Evolutionary conservation across 1,284 basidiomycete genomes (phyloP).

Genomic region (Ceratobasidium sp.): DNA sequence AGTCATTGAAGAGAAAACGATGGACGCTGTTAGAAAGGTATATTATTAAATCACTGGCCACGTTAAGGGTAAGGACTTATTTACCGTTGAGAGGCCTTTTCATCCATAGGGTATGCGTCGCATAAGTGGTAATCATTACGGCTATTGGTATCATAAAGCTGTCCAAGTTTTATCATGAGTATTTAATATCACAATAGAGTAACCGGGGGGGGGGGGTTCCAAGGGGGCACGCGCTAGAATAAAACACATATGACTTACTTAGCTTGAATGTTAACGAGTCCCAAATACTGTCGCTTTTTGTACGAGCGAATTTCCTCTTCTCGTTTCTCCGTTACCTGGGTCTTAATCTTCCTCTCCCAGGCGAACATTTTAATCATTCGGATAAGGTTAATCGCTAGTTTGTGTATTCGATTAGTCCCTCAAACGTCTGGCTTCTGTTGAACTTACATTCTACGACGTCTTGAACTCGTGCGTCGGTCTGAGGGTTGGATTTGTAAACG

Average conservation of each 20-base stretch:
- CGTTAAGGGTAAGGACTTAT: neutral
- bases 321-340: conserved; percentile 45
- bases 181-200: neutral
- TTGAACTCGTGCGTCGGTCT: conserved; percentile 50
- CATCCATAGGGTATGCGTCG: conserved; percentile 22
- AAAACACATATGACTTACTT: conserved; percentile 54
- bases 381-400: conserved; percentile 48
- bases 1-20: conserved; percentile 48
- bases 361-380: conserved; percentile 51
- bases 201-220: too few relatives aligned
- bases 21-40: conserved; percentile 36
- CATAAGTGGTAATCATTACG: conserved; percentile 20
- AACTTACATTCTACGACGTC: conserved; percentile 48
- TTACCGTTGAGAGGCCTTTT: conserved; percentile 18
- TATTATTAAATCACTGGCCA: neutral
- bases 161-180: neutral
- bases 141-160: conserved; percentile 14
- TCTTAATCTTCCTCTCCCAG: conserved; percentile 46
- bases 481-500: neutral
- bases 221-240: neutral
- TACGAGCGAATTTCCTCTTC: conserved; percentile 54
- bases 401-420: neutral
- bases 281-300: conserved; percentile 61
- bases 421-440: neutral
- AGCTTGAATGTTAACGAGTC: conserved; percentile 57